Evolutionary conservation across 2,329 filamentous ascomycete species (phyloP).

Genomic region (Hypoxylon sp.): DNA sequence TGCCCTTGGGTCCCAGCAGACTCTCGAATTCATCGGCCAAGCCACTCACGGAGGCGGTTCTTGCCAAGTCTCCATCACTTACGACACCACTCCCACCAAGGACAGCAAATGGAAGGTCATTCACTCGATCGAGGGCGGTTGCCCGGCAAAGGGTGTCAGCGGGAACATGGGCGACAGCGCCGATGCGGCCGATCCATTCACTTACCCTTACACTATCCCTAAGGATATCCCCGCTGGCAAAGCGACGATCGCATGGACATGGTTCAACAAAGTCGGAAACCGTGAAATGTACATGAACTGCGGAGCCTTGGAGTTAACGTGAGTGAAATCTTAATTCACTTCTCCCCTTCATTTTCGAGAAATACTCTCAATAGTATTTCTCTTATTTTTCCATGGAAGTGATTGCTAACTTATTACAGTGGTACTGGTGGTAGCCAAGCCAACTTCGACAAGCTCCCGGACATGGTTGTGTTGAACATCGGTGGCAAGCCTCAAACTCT

Average conservation of each 20-base stretch:
- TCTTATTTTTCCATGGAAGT: neutral
- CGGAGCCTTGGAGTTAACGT: constrained; percentile 77
- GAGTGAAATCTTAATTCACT: neutral
- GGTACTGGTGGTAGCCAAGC: constrained; percentile 64
- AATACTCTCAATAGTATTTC: too few relatives aligned
- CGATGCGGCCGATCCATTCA: constrained; percentile 62
- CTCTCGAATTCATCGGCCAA: constrained; percentile 76
- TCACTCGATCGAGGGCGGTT: constrained; percentile 88
- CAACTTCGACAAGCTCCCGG: constrained; percentile 74
- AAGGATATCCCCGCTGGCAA: constrained; percentile 79
- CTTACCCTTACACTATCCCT: constrained; percentile 81
- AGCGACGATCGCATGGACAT: constrained; percentile 90
- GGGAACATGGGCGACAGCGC: constrained; percentile 72
- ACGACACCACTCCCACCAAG: constrained; percentile 77
- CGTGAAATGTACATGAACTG: constrained; percentile 95
- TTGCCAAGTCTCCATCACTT: constrained; percentile 90
- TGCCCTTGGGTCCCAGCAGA: constrained; percentile 72
- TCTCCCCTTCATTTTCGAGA: neutral
- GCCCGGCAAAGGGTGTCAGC: constrained; percentile 71
- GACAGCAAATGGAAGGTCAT: constrained; percentile 88
- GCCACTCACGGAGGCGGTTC: constrained; percentile 93
- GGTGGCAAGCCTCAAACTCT: constrained; percentile 47
- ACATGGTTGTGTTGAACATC: constrained; percentile 83
- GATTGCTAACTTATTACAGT: neutral
- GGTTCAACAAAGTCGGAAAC: constrained; percentile 94